Conservation (phyloP, 225 moss, liverwort and hornwort genomes). For the Physcomitrellopsis africana region DNA sequence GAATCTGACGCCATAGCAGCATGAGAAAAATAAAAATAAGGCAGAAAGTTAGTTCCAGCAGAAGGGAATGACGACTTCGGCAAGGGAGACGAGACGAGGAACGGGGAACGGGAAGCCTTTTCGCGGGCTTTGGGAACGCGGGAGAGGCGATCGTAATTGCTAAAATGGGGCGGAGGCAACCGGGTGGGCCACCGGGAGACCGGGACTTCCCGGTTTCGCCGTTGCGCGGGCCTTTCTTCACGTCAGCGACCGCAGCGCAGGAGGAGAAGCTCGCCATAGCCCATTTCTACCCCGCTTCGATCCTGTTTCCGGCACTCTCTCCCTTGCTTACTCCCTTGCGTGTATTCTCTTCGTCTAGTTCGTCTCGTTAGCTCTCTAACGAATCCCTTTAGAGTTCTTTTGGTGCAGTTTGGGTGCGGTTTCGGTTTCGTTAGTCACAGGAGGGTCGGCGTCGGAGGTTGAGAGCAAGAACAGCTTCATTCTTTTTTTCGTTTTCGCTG, state of each 20-base stretch:
- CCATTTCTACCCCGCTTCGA: conserved; percentile 29
- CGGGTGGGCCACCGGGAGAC: conserved; percentile 5
- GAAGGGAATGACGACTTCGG: no score
- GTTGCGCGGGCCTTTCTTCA: conserved; percentile 39
- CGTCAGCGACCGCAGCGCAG: conserved; percentile 29
- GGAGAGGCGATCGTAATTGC: not conserved
- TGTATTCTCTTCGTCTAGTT: not conserved
- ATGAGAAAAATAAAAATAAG: no score
- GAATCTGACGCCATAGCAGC: no score
- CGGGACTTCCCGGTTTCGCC: conserved; percentile 18
- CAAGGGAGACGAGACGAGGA: not conserved
- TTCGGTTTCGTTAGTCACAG: not conserved
- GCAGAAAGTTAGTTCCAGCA: no score
- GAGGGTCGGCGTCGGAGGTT: not conserved
- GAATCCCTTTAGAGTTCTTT: conserved; percentile 12
- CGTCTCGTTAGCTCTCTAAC: conserved; percentile 27
- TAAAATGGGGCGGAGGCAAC: not conserved
- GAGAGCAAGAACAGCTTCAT: no score
- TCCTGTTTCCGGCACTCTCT: conserved; percentile 12
- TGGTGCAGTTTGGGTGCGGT: conserved; percentile 22
- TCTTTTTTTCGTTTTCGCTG: not conserved
- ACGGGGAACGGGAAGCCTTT: not conserved
- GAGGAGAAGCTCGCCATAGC: conserved; percentile 25
- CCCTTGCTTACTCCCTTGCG: not conserved
- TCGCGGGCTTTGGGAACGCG: not conserved